These are phyloP conservation scores for Cymbopogon flexuosus DNA, from an alignment of 202 grass and related monocot genomes.

Conservation along the genomic window DNA sequence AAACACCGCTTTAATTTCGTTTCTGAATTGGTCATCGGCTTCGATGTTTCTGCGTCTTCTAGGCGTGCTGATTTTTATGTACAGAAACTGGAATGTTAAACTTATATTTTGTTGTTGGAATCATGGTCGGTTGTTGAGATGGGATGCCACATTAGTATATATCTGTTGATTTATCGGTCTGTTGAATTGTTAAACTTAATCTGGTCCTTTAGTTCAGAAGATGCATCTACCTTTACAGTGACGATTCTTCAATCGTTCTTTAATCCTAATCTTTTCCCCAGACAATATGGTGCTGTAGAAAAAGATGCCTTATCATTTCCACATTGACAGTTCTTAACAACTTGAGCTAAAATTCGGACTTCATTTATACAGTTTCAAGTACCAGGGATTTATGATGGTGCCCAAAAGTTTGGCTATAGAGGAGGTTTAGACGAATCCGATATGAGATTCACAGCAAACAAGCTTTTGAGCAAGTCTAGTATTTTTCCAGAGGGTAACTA, in stretches of 20 bases:
- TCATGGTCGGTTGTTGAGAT: constrained; percentile 12
- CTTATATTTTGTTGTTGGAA: background rate
- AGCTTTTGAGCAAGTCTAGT: constrained; percentile 44
- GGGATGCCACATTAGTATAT: background rate
- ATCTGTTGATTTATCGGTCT: background rate
- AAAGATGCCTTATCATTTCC: background rate
- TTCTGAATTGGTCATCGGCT: constrained; percentile 12
- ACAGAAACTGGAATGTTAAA: background rate
- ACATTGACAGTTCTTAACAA: background rate
- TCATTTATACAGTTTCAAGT: constrained; percentile 52
- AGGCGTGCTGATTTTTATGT: background rate
- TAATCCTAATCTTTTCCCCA: background rate
- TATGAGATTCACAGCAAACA: constrained; percentile 45
- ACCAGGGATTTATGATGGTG: constrained; percentile 60
- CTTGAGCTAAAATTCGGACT: constrained; percentile 18
- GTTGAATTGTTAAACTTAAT: constrained; percentile 6
- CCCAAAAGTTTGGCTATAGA: constrained; percentile 51
- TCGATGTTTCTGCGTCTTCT: background rate
- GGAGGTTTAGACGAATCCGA: constrained; percentile 57
- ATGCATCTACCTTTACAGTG: background rate
- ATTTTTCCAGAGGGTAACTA: constrained; percentile 56
- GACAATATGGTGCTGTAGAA: background rate
- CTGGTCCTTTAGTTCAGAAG: constrained; percentile 7
- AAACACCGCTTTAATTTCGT: background rate
- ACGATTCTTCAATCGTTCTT: background rate